phyloP scores from a whole-genome alignment of 768 basidiomycete genomes.

The Coprinellus micaceus region DNA sequence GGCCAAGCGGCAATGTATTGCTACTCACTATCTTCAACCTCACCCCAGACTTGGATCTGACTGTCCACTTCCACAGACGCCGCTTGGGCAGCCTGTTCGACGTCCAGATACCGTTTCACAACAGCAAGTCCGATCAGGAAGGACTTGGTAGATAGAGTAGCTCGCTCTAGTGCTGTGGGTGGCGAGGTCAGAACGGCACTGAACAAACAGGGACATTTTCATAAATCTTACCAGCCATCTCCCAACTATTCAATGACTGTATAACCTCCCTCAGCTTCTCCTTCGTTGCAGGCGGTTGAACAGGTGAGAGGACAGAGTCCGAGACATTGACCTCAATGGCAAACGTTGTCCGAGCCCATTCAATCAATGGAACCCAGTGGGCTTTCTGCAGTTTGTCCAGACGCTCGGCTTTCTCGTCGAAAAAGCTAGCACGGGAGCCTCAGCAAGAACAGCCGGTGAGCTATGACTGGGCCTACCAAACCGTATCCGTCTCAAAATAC shows the following conservation, averaged over 20 bases:
- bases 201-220: too few species aligned
- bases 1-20: not conserved
- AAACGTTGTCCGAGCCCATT: slow-evolving; percentile 71
- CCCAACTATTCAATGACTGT: slow-evolving; percentile 69
- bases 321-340: slow-evolving; percentile 65
- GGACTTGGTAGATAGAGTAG: slow-evolving; percentile 85
- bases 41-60: slow-evolving; percentile 98
- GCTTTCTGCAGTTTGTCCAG: slow-evolving; percentile 73
- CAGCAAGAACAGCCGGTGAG: not conserved
- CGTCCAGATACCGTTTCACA: slow-evolving; percentile 68
- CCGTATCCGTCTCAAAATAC: slow-evolving; percentile 93
- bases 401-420: slow-evolving; percentile 69
- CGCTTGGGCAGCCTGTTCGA: slow-evolving; percentile 80
- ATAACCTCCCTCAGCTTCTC: slow-evolving; percentile 56
- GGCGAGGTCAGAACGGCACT: not conserved
- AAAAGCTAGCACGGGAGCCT: slow-evolving; percentile 54
- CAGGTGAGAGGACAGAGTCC: slow-evolving; percentile 64
- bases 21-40: slow-evolving; percentile 96
- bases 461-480: slow-evolving; percentile 55
- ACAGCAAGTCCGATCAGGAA: slow-evolving; percentile 86
- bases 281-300: slow-evolving; percentile 70
- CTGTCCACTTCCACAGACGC: slow-evolving; percentile 91
- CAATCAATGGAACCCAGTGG: slow-evolving; percentile 86
- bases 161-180: slow-evolving; percentile 79
- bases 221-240: slow-evolving; percentile 71